These are phyloP conservation scores for Candida anutae DNA, from an alignment of 1,139 yeast species.

Conservation along the genomic window DNA sequence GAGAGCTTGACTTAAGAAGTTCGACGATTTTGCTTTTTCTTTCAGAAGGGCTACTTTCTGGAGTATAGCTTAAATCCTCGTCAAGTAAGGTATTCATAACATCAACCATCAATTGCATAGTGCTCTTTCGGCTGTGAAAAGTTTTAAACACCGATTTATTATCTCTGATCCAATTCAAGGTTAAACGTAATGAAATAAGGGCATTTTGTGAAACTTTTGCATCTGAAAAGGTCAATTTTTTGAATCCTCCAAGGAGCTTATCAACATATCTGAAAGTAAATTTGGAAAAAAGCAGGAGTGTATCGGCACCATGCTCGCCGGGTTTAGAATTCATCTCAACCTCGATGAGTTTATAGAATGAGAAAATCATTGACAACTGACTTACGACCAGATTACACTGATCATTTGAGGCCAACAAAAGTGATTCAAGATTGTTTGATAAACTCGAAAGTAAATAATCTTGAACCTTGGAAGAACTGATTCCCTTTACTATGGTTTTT, in stretches of 20 bases:
- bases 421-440: conserved; percentile 15
- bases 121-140: conserved; percentile 24
- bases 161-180: conserved; percentile 47
- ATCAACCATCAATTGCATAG: conserved; percentile 22
- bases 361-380: conserved; percentile 20
- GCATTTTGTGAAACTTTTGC: conserved; percentile 7
- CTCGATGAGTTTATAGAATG: conserved; percentile 12
- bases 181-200: conserved; percentile 33
- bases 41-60: background rate
- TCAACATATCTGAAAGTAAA: conserved; percentile 29
- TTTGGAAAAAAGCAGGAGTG: conserved; percentile 10
- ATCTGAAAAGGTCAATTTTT: conserved; percentile 14
- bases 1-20: conserved; percentile 7
- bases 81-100: conserved; percentile 20
- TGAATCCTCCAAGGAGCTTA: conserved; percentile 16
- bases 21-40: conserved; percentile 4
- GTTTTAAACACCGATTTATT: conserved; percentile 33
- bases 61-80: conserved; percentile 4
- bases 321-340: conserved; percentile 2
- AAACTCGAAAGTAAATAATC: too few relatives aligned
- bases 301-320: conserved; percentile 5
- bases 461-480: too few relatives aligned
- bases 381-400: conserved; percentile 10
- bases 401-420: conserved; percentile 9
- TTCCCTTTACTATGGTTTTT: conserved; percentile 17